Evolutionary conservation across 129 eudicot species (phyloP), one percentile per base, ranked within the genome.

Genomic region (Solidago caesia): DNA sequence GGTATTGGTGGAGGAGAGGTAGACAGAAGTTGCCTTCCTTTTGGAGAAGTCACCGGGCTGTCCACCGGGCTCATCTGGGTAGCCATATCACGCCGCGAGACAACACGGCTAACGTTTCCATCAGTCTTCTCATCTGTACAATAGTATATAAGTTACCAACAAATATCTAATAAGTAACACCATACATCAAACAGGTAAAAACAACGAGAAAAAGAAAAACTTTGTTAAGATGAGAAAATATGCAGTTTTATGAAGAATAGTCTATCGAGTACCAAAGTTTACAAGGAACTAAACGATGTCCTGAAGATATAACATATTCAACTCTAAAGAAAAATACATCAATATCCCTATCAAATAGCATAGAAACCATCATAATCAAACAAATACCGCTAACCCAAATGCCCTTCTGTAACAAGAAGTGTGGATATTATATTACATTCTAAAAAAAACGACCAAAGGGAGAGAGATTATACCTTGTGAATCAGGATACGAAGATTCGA

Each of bases 1-100:
- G 69, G 75, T 12, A 65, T 25, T 0, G 84, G 73, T 44, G 71
- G 82, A 68, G 88, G 78, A 58, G 89, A 78, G 26, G 77, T 73
- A 58, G 94, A 77, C 43, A 78, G 65, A 26, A 88, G 47, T 14
- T 79, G 48, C 76, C 84, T 82, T 73, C 84, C 83, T 12, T 80
- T 70, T 33, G 87, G 87, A 63, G 92, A 87, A 39, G 91, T 78
- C 12, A 68, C 84, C 7, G 79, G 81, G 74, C 88, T 82, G 39
- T 81, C 84, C n/a, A 68, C 80, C 4, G 96, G 89, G 77, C 92
- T 90, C 98, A 94, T 94, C 74, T 94, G 97, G 41, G 98, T 94
- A 72, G 98, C 93, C 92, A 88, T 88, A 77, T 94, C 98, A 49
- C 91, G 84, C 4, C 91, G 73, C 4, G 89, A 85, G 58, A 85